Percentiles rank a stretch among this genome's conserved stretches.
Conservation (phyloP, 2,329 filamentous ascomycete species). For the Phoma sp. region DNA sequence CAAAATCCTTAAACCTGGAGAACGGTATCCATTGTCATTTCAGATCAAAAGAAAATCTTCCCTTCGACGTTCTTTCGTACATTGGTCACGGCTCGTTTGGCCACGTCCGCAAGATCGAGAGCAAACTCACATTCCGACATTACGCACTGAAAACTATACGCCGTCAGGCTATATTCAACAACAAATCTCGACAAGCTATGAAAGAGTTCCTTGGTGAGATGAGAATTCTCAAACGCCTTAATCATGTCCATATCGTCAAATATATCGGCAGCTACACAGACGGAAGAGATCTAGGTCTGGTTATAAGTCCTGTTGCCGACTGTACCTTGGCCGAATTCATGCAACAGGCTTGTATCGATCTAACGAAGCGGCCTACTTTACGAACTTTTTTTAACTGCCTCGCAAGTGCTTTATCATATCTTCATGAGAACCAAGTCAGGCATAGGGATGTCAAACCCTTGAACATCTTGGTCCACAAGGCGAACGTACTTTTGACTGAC, state of each 20-base stretch:
- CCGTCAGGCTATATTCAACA: slow-evolving; percentile 23
- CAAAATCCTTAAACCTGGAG: slow-evolving; percentile 25
- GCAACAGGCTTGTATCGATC: not conserved
- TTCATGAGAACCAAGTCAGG: slow-evolving; percentile 21
- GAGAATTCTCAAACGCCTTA: slow-evolving; percentile 31
- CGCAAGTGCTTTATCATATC: slow-evolving; percentile 18
- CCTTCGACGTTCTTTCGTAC: slow-evolving; percentile 26
- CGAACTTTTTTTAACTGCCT: slow-evolving; percentile 27
- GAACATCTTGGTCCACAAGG: slow-evolving; percentile 23
- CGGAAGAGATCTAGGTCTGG: slow-evolving; percentile 31
- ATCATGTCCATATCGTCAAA: slow-evolving; percentile 37
- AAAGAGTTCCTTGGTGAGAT: slow-evolving; percentile 35
- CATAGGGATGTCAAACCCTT: slow-evolving; percentile 30
- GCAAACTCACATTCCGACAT: slow-evolving; percentile 30
- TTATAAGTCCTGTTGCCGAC: slow-evolving; percentile 36
- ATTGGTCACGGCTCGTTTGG: slow-evolving; percentile 36
- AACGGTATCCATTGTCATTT: slow-evolving; percentile 36
- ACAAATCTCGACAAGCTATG: slow-evolving; percentile 19
- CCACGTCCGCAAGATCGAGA: slow-evolving; percentile 34
- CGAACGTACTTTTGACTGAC: slow-evolving; percentile 21
- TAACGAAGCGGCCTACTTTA: not conserved
- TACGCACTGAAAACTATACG: slow-evolving; percentile 43
- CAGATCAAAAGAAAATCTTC: slow-evolving; percentile 23
- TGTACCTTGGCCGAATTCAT: slow-evolving; percentile 18
- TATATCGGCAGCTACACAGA: slow-evolving; percentile 44